A percentile compares a stretch with the other conserved stretches of the same genome.
Evolutionary conservation across 1,284 basidiomycete genomes (phyloP).

Genomic region (Trametes polyzona): DNA sequence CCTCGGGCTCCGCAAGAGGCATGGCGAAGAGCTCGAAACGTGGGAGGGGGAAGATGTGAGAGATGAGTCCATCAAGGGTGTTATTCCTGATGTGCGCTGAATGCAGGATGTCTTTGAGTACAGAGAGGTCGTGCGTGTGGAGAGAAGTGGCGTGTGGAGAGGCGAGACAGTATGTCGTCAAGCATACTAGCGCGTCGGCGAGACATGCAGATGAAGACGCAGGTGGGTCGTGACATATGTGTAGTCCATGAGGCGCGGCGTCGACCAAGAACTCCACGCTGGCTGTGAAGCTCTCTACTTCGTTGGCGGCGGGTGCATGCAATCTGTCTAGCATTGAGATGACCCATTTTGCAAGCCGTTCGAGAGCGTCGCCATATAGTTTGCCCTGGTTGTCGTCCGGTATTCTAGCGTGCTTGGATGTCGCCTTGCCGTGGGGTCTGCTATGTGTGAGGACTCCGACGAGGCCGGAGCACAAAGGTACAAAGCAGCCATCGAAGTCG

Average conservation of each 20-base stretch:
- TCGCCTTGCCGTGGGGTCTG: not conserved
- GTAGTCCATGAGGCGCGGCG: conserved; percentile 16
- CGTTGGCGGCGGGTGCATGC: not conserved
- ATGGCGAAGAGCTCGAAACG: conserved; percentile 13
- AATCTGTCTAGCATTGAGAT: conserved; percentile 24
- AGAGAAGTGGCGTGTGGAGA: conserved; percentile 20
- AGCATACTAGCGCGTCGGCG: conserved; percentile 35
- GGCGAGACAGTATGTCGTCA: conserved; percentile 36
- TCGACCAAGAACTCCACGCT: conserved; percentile 28
- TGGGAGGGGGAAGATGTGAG: conserved; percentile 21
- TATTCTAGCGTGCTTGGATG: not conserved
- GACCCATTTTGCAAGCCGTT: conserved; percentile 35
- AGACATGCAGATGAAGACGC: conserved; percentile 17
- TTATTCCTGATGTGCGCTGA: conserved; percentile 13
- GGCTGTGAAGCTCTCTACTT: conserved; percentile 8
- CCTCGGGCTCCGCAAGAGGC: conserved; percentile 10
- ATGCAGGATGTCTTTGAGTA: conserved; percentile 30
- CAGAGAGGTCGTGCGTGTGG: conserved; percentile 15
- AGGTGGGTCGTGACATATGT: conserved; percentile 12
- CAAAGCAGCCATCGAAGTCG: conserved; percentile 31
- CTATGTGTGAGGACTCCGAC: conserved; percentile 16
- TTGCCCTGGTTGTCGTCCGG: not conserved
- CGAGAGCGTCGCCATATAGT: conserved; percentile 9
- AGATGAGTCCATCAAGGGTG: conserved; percentile 20
- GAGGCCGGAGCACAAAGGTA: conserved; percentile 27